phyloP scores from a whole-genome alignment of 2,329 filamentous ascomycete genomes.

The Stemphylium lycopersici region DNA sequence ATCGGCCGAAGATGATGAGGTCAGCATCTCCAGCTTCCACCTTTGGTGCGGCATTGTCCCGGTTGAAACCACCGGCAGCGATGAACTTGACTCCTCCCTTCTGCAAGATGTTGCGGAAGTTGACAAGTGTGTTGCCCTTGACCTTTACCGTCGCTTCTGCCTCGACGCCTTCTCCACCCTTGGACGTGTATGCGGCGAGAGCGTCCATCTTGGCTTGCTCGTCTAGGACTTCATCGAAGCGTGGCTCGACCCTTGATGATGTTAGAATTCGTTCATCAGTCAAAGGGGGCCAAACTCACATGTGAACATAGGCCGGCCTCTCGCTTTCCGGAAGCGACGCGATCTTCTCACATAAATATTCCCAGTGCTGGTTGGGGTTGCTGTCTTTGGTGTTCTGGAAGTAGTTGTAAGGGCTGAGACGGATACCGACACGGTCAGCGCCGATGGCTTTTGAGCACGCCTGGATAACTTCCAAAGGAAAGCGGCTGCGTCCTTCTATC shows the following conservation, averaged over 20 bases:
- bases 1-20: constrained; percentile 53
- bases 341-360: constrained; percentile 53
- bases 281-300: constrained; percentile 26
- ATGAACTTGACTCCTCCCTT: constrained; percentile 60
- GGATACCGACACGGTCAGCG: constrained; percentile 40
- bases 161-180: constrained; percentile 33
- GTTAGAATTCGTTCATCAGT: constrained; percentile 9
- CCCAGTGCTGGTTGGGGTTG: constrained; percentile 55
- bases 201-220: constrained; percentile 48
- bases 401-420: constrained; percentile 45
- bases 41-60: constrained; percentile 58
- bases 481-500: constrained; percentile 60
- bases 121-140: constrained; percentile 36
- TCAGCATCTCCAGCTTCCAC: constrained; percentile 52
- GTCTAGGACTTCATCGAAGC: constrained; percentile 47
- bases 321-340: constrained; percentile 37
- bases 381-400: constrained; percentile 52
- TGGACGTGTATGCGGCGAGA: constrained; percentile 45
- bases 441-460: constrained; percentile 44
- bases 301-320: constrained; percentile 43
- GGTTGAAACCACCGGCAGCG: constrained; percentile 61
- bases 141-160: constrained; percentile 39
- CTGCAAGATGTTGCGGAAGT: constrained; percentile 56
- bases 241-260: constrained; percentile 41
- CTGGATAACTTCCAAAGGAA: constrained; percentile 61